These are phyloP conservation scores for baker's yeast (Saccharomyces cerevisiae) DNA, from an alignment of 805 yeast genomes.

Conservation along the genomic window DNA sequence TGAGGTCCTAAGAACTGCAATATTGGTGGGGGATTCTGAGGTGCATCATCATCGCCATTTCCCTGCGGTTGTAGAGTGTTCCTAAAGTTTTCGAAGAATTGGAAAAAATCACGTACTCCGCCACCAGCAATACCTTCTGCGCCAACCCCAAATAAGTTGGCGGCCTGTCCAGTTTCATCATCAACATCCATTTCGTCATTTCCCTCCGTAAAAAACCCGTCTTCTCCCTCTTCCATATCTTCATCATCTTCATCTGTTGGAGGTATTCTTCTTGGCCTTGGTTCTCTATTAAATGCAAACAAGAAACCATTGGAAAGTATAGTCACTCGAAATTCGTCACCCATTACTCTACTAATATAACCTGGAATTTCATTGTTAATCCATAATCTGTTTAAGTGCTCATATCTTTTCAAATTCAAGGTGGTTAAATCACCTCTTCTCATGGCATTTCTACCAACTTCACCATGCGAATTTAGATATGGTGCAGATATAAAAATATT, in stretches of 20 bases:
- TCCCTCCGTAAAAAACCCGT: slow-evolving; percentile 2
- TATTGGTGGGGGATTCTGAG: slow-evolving; percentile 15
- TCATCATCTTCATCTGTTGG: slow-evolving; percentile 15
- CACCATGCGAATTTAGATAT: slow-evolving; percentile 69
- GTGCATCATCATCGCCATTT: slow-evolving; percentile 11
- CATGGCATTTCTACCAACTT: slow-evolving; percentile 48
- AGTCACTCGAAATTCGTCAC: slow-evolving; percentile 28
- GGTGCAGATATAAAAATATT: slow-evolving; percentile 47
- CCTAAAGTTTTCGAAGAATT: slow-evolving; percentile 21
- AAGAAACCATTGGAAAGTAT: slow-evolving; percentile 22
- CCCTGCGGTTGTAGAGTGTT: slow-evolving; percentile 13
- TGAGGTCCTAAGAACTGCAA: slow-evolving; percentile 19
- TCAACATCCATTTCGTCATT: slow-evolving; percentile 20
- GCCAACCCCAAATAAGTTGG: slow-evolving; percentile 6
- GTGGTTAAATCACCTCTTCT: slow-evolving; percentile 49
- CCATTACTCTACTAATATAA: slow-evolving; percentile 35
- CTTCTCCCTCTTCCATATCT: slow-evolving; percentile 2
- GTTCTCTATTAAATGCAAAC: slow-evolving; percentile 22
- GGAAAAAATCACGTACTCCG: slow-evolving; percentile 21
- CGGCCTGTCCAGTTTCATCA: slow-evolving; percentile 12
- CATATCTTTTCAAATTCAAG: slow-evolving; percentile 45
- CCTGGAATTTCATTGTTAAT: slow-evolving; percentile 50
- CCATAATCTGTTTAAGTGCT: slow-evolving; percentile 52
- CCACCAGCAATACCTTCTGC: slow-evolving; percentile 10
- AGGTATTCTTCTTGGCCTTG: slow-evolving; percentile 18